Base-by-base conservation (phyloP, 306 rosid species). In the Dalbergia cochinchinensis region DNA sequence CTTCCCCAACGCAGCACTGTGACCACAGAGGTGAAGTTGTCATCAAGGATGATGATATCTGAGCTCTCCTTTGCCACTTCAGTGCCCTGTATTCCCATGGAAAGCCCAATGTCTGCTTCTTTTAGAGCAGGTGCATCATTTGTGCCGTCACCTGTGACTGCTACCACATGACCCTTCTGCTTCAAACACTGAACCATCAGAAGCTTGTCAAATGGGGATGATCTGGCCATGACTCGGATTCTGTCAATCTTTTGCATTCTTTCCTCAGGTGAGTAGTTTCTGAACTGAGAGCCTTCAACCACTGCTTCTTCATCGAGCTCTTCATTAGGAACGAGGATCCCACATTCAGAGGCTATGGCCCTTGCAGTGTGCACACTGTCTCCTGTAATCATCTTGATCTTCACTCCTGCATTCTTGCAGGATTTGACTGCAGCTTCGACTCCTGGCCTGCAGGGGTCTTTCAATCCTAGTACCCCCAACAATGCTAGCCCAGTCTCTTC, bases 61-160 rank as follows among this genome's bases (percentile, higher is more conserved):
- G 95, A 94, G 83, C 98, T 94, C 72, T 91, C 96, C 73, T 94
- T 94, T 5, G 98, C 97, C 61, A 94, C 98, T 74, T 94, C 98
- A 10, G 98, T 94, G 53, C 97, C 95, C 84, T 94, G 94, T 71
- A 90, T 83, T 20, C 98, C 98, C 98, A 94, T 94, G n/a, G 95
- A 94, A 59, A 91, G 98, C 64, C 97, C 98, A 69, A 94, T 78
- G 63, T 94, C 94, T 42, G 98, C 98, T 84, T 90, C 98, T 77
- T 92, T 94, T 67, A 94, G 51, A 2, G 98, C 95, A 11, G 97
- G 97, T 1, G 95, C 98, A 11, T 91, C 97, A 7, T 94, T 94
- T 1, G 97, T 94, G 42, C 98, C 98, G 26, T 94, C 98, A 76
- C 97, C 98, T 0, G 95, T 94, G 72, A 94, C 97, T 15, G 97